Percentiles rank a stretch among this genome's conserved stretches.
Evolutionary conservation across 805 yeast genomes (phyloP).

Genomic region (Candida namnaoensis): DNA sequence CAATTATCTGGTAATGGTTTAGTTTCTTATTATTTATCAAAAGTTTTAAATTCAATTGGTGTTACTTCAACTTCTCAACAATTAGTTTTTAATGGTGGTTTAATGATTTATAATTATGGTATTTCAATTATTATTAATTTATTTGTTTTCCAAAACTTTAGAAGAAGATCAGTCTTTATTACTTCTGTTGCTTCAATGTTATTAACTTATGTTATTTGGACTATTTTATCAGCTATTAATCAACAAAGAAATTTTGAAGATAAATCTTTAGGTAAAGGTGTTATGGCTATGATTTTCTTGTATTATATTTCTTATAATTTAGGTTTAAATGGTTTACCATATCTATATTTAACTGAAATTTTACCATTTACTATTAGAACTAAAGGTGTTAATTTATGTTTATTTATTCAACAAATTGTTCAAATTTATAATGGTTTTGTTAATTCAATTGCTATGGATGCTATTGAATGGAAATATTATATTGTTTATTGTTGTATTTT

Average conservation of each 20-base stretch:
- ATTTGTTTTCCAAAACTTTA: conserved; percentile 20
- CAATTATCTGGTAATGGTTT: conserved; percentile 45
- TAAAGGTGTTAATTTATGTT: conserved; percentile 19
- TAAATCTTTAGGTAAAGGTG: conserved; percentile 33
- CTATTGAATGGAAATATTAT: conserved; percentile 26
- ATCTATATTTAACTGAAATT: conserved; percentile 35
- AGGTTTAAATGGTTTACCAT: conserved; percentile 37
- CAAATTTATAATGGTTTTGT: conserved; percentile 25
- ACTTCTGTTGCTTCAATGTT: conserved; percentile 27
- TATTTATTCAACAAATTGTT: conserved; percentile 13
- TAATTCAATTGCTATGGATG: conserved; percentile 29
- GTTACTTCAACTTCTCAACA: conserved; percentile 36
- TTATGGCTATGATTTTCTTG: conserved; percentile 41
- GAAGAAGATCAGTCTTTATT: conserved; percentile 28
- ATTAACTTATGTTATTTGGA: conserved; percentile 31
- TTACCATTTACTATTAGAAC: conserved; percentile 24
- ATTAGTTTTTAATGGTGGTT: conserved; percentile 41
- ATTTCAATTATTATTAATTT: conserved; percentile 22
- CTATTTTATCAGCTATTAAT: conserved; percentile 36
- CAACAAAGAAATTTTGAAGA: conserved; percentile 31
- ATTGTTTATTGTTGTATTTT: conserved; percentile 24
- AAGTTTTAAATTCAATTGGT: conserved; percentile 45
- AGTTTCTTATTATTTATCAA: conserved; percentile 40
- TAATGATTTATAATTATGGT: conserved; percentile 37
- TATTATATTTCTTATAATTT: conserved; percentile 33